Conservation (phyloP, 2,329 filamentous ascomycete genomes). For the Fusarium incarnatum region DNA sequence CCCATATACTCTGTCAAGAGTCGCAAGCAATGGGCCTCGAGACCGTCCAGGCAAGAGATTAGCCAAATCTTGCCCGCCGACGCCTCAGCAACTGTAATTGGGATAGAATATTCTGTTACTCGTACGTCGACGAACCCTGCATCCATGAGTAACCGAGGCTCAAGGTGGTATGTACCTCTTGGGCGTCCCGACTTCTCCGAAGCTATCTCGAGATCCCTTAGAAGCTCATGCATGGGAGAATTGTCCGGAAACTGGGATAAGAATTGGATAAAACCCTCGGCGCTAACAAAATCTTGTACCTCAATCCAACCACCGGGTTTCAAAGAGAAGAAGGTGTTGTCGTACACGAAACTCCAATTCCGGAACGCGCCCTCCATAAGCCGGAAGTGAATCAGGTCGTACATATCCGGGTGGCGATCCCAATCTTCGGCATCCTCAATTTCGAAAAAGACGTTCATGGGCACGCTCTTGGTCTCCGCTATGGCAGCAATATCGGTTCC, state of each 20-base stretch:
- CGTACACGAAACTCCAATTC: constrained; percentile 67
- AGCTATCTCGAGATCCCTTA: constrained; percentile 57
- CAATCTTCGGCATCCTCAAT: constrained; percentile 71
- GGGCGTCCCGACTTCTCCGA: constrained; percentile 59
- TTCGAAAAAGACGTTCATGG: constrained; percentile 70
- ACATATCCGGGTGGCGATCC: constrained; percentile 63
- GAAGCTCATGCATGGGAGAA: constrained; percentile 58
- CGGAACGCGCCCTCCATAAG: constrained; percentile 67
- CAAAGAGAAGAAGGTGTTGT: constrained; percentile 63
- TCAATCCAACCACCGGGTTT: constrained; percentile 70
- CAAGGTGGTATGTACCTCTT: constrained; percentile 59
- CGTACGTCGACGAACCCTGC: constrained; percentile 65
- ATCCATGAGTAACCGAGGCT: constrained; percentile 58
- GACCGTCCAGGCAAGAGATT: constrained; percentile 61
- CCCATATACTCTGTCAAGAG: constrained; percentile 64
- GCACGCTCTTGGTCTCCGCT: constrained; percentile 64
- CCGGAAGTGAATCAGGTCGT: constrained; percentile 69
- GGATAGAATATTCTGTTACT: constrained; percentile 61
- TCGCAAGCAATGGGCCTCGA: constrained; percentile 63
- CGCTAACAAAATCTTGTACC: constrained; percentile 64
- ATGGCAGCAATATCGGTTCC: constrained; percentile 71
- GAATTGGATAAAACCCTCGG: constrained; percentile 52
- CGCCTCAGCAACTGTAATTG: constrained; percentile 58
- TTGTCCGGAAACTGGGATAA: constrained; percentile 55
- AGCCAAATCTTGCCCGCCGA: constrained; percentile 66